Evolutionary conservation across 176 grass and related monocot genomes (phyloP).

Genomic region (Otatea glauca): DNA sequence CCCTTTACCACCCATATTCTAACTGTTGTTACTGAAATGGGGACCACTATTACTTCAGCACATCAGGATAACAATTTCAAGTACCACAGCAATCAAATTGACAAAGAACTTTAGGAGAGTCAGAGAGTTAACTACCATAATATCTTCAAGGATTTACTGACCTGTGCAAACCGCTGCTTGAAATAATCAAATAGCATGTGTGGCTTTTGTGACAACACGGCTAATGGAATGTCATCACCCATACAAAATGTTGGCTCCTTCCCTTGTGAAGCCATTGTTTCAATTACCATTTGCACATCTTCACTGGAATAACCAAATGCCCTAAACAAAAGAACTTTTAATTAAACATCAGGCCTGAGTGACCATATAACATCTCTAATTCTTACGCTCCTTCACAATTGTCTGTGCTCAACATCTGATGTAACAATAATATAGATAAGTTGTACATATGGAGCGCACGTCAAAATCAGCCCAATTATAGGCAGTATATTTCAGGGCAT

Average conservation of each 20-base stretch:
- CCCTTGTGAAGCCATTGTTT: conserved; percentile 99
- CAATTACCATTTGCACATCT: conserved; percentile 99
- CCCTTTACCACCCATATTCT: not conserved
- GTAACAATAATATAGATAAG: conserved; percentile 23
- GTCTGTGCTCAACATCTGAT: conserved; percentile 14
- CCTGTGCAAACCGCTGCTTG: conserved; percentile 99
- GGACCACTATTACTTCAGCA: not conserved
- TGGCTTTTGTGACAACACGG: conserved; percentile 78
- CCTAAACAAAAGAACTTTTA: conserved; percentile 54
- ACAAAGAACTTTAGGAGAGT: conserved; percentile 7
- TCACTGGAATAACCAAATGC: conserved; percentile 99
- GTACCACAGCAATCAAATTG: conserved; percentile 1
- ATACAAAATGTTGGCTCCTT: conserved; percentile 99
- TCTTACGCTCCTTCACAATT: not conserved
- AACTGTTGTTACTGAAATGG: not conserved
- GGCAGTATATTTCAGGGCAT: conserved; percentile 26
- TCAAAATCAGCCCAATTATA: conserved; percentile 17
- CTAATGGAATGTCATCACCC: conserved; percentile 99
- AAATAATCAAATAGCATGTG: conserved; percentile 98
- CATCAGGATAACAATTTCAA: not conserved
- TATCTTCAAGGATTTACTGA: conserved; percentile 55
- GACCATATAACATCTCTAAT: conserved; percentile 24
- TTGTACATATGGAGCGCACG: not conserved
- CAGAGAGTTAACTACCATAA: not conserved
- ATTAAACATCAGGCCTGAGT: conserved; percentile 46